A percentile compares a stretch with the other conserved stretches of the same genome.
Evolutionary conservation across 1,284 basidiomycete species (phyloP).

Genomic region (Puccinia coronata): DNA sequence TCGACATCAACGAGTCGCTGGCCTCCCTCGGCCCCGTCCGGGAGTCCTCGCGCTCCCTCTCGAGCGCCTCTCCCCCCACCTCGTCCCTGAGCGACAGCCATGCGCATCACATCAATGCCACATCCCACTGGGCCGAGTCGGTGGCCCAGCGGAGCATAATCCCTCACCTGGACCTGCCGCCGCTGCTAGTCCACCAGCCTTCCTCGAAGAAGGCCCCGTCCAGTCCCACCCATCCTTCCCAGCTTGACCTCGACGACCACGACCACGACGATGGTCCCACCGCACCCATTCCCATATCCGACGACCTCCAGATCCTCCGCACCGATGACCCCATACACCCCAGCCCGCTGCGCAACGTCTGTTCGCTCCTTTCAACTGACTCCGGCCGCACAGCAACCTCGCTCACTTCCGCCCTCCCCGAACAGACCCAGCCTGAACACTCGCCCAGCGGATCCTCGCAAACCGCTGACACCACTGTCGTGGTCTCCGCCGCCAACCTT

Average conservation of each 20-base stretch:
- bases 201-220: neutral
- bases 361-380: slow-evolving; percentile 8
- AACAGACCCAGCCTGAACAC: neutral
- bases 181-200: neutral
- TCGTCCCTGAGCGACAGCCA: neutral
- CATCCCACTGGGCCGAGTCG: neutral
- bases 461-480: neutral
- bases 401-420: neutral
- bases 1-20: slow-evolving; percentile 19
- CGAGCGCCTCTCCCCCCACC: neutral
- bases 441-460: neutral
- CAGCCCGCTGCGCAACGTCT: neutral
- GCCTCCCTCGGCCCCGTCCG: neutral
- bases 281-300: neutral
- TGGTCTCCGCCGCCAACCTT: neutral
- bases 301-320: neutral
- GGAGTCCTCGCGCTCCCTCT: neutral
- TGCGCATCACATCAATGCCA: slow-evolving; percentile 9
- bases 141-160: neutral
- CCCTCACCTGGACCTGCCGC: neutral
- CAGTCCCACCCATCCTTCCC: neutral
- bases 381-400: neutral
- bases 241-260: neutral
- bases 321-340: neutral
- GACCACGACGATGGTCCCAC: too few relatives aligned